These are phyloP conservation scores for Thecaphora thlaspeos DNA, from an alignment of 1,284 basidiomycete genomes.

Conservation along the genomic window DNA sequence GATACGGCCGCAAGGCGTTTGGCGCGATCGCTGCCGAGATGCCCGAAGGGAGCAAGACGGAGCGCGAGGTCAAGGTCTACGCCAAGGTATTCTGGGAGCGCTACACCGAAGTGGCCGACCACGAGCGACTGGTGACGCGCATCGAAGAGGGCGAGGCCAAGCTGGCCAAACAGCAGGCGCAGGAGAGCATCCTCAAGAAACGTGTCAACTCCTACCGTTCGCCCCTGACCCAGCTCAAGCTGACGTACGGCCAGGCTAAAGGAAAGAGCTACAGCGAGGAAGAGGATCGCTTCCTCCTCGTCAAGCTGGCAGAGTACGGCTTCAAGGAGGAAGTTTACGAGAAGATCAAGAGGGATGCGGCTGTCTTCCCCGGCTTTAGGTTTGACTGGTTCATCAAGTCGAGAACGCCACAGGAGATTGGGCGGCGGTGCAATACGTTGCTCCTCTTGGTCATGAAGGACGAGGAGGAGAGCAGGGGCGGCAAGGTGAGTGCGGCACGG, in stretches of 20 bases:
- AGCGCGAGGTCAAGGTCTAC: constrained; percentile 78
- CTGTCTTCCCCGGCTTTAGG: constrained; percentile 86
- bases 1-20: constrained; percentile 77
- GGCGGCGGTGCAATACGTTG: constrained; percentile 83
- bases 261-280: constrained; percentile 89
- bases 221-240: constrained; percentile 50
- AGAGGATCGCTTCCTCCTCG: constrained; percentile 92
- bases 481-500: constrained; percentile 7
- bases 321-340: constrained; percentile 90
- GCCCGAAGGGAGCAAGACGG: constrained; percentile 65
- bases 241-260: constrained; percentile 64
- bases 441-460: constrained; percentile 84
- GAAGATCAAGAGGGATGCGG: constrained; percentile 91
- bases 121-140: constrained; percentile 41
- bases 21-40: constrained; percentile 81
- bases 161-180: constrained; percentile 43
- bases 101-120: constrained; percentile 71
- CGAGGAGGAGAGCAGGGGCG: constrained; percentile 61
- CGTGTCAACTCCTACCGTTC: constrained; percentile 34
- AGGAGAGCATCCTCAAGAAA: constrained; percentile 41
- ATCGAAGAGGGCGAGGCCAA: constrained; percentile 55
- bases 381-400: constrained; percentile 99
- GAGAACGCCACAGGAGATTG: constrained; percentile 84
- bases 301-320: constrained; percentile 86
- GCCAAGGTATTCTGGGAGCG: constrained; percentile 85